Base-by-base conservation (phyloP, 2,329 filamentous ascomycete species). In the Calonectria naviculata region DNA sequence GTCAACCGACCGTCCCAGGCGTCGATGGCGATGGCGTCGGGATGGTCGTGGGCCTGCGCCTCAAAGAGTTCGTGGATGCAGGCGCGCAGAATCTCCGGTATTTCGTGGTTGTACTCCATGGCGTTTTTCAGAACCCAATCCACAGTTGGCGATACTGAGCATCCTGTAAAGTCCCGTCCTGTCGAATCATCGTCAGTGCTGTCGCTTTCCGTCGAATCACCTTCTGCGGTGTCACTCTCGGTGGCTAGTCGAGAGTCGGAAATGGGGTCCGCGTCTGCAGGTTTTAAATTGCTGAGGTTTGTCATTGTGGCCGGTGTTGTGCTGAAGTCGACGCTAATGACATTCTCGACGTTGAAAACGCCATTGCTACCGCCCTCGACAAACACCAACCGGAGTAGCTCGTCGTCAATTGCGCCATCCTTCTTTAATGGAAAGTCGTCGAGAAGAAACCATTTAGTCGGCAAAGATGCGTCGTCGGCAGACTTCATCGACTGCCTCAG, bases 1-100 rank as follows among this genome's bases (percentile, higher is more conserved):
- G 77, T 78, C 5, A 79, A 61, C 1, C 74, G n/a, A 4, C 75
- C 76, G 44, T 81, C 78, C 77, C 79, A 81, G 1, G 79, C 72
- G 21, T 44, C 63, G 1, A 80, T 52, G 0, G 78, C 79, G 46
- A 71, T 7, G 54, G 58, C 12, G 65, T 42, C 1, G 69, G 74
- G 17, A 73, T 63, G 6, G 34, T 24, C 4, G 1, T 44, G 24
- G 38, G 62, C 74, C 1, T 64, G 67, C 0, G 73, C n/a, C 3
- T 71, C 63, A 12, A 80, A 68, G 2, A 79, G 24, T 0, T 71
- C 44, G 26, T 80, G 79, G 4, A 80, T 64, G 26, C 66, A 70
- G 3, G 31, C 17, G 2, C 65, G 31, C 5, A 31, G 26, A 12
- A 61, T 21, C 24, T 61, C 56, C 7, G 56, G 38, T 4, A 24